Conservation (phyloP, 768 basidiomycete species). For the Pisolithus albus region DNA sequence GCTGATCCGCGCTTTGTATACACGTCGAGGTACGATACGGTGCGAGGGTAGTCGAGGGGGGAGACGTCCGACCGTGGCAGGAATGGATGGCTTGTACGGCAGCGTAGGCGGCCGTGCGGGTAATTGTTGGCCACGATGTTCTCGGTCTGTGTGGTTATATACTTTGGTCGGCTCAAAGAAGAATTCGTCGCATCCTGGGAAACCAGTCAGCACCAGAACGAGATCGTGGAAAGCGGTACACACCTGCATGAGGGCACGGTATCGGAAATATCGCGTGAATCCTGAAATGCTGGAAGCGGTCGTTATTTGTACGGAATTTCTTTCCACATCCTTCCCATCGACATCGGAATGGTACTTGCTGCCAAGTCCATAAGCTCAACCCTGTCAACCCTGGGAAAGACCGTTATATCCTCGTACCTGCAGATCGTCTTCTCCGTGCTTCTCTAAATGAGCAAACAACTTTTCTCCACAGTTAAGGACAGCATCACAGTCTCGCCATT, state of each 20-base stretch:
- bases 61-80: conserved; percentile 29
- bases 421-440: conserved; percentile 29
- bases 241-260: conserved; percentile 39
- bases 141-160: conserved; percentile 43
- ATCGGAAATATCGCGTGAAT: conserved; percentile 36
- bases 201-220: conserved; percentile 4
- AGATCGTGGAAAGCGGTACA: background rate
- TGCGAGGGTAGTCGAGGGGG: conserved; percentile 47
- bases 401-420: conserved; percentile 18
- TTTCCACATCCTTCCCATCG: conserved; percentile 53
- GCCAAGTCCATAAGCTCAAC: conserved; percentile 6
- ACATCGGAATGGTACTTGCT: conserved; percentile 39
- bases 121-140: conserved; percentile 15
- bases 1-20: conserved; percentile 42
- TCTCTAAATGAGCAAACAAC: conserved; percentile 44
- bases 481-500: conserved; percentile 53
- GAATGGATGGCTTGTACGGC: conserved; percentile 28
- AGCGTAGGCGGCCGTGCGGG: conserved; percentile 24
- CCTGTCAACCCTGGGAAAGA: background rate
- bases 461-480: conserved; percentile 47
- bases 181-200: conserved; percentile 45
- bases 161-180: conserved; percentile 42
- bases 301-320: conserved; percentile 29
- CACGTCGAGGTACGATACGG: conserved; percentile 37
- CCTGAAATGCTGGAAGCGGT: conserved; percentile 44